Evolutionary conservation across 805 yeast genomes (phyloP).

Genomic region (Suhomyces kilbournensis): DNA sequence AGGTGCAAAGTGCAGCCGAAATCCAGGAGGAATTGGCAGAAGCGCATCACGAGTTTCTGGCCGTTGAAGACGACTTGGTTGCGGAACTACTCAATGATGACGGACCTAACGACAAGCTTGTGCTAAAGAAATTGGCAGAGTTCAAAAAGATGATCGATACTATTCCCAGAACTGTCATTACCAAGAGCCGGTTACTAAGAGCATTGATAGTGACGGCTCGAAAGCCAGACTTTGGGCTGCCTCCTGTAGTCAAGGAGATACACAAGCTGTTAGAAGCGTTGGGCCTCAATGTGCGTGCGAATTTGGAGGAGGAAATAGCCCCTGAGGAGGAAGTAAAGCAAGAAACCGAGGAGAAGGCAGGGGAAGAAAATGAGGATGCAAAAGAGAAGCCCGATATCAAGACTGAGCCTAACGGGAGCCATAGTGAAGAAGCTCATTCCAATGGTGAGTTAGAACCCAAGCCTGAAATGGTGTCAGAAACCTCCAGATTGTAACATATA

Average conservation of each 20-base stretch:
- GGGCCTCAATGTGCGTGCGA: slow-evolving; percentile 9
- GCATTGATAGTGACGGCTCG: slow-evolving; percentile 30
- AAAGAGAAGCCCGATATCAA: background rate
- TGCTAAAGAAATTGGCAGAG: slow-evolving; percentile 15
- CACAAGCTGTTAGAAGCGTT: background rate
- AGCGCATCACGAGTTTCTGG: slow-evolving; percentile 17
- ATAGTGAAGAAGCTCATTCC: background rate
- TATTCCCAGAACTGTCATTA: slow-evolving; percentile 30
- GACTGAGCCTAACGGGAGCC: background rate
- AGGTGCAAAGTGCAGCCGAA: slow-evolving; percentile 23
- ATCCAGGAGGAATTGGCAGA: slow-evolving; percentile 16
- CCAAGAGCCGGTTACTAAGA: slow-evolving; percentile 29
- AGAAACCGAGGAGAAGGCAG: slow-evolving; percentile 4
- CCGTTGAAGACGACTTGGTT: slow-evolving; percentile 14
- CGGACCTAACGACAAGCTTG: slow-evolving; percentile 14
- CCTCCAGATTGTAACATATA: background rate
- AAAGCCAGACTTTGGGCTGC: slow-evolving; percentile 15
- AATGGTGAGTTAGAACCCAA: background rate
- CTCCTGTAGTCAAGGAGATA: background rate
- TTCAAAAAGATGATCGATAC: slow-evolving; percentile 13
- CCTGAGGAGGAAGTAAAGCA: slow-evolving; percentile 2
- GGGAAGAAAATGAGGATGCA: slow-evolving; percentile 3
- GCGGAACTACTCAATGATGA: slow-evolving; percentile 13
- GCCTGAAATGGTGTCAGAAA: background rate
- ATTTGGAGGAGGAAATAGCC: slow-evolving; percentile 4